Evolutionary conservation across 2,329 filamentous ascomycete genomes (phyloP), one percentile per base, ranked within the genome.

Genomic region (Fusarium nodosum): DNA sequence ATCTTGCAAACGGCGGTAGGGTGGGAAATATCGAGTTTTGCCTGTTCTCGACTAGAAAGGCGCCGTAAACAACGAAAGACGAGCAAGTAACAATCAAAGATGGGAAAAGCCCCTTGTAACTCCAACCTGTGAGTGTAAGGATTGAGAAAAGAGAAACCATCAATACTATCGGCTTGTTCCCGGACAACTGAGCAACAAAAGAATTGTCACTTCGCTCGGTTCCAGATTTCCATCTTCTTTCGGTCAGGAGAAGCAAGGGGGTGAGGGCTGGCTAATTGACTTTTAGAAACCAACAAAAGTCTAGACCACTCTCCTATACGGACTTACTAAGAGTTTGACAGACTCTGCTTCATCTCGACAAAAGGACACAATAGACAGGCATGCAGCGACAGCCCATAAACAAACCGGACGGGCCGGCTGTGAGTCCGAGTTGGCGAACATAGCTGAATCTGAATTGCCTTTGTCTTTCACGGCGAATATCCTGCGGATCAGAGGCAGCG

Each of bases 341-440:
- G 36, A 38, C 3, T 20, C 6, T 20, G 36, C n/a, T 12, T 38
- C 36, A n/a, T n/a, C 36, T 38, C 36, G 36, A 4, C 36, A 38
- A 1, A 38, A 38, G 0, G 36, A 38, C 3, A 13, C n/a, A 1
- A 4, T 7, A 0, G 18, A 1, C 0, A 38, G n/a, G 12, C 36
- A 20, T n/a, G 11, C 12, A 12, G n/a, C 11, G 10, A 38, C 11
- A 13, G n/a, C 36, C 36, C 36, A 38, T 4, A 20, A 20, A 0
- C 8, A 20, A 9, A 20, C 7, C 2, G 36, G 36, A 13, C n/a
- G n/a, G 0, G 36, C 36, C 18, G 11, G 36, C 0, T 20, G n/a
- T 0, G 10, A 20, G 10, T 20, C 18, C 0, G 11, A 20, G 6
- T 38, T 38, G 0, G 3, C 13, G 1, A 20, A 20, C 10, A 38